phyloP scores from a whole-genome alignment of 345 rosid genomes.

The Linum lewisii region DNA sequence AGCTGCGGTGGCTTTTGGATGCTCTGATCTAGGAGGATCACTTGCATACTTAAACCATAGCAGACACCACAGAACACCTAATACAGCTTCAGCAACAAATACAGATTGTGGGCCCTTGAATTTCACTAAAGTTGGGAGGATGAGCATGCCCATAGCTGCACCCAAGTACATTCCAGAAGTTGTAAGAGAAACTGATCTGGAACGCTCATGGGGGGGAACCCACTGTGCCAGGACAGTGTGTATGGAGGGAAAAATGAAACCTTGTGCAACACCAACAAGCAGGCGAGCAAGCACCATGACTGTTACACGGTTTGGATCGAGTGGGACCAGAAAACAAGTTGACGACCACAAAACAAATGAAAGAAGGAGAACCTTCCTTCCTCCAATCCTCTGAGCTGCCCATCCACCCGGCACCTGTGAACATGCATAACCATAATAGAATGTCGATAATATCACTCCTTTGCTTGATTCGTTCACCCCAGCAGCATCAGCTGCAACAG shows the following conservation, averaged over 20 bases:
- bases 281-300: conserved; percentile 67
- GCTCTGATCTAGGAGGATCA: conserved; percentile 85
- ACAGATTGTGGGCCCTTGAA: conserved; percentile 79
- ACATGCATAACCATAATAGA: conserved; percentile 86
- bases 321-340: conserved; percentile 72
- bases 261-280: conserved; percentile 97
- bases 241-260: conserved; percentile 93
- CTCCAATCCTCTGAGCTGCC: conserved; percentile 93
- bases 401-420: conserved; percentile 98
- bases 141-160: conserved; percentile 92
- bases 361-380: conserved; percentile 75
- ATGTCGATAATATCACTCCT: conserved; percentile 78
- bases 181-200: conserved; percentile 91
- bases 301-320: conserved; percentile 63
- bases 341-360: conserved; percentile 90
- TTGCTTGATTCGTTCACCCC: conserved; percentile 85
- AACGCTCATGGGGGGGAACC: conserved; percentile 98
- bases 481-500: conserved; percentile 83
- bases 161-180: conserved; percentile 97
- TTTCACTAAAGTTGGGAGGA: conserved; percentile 85
- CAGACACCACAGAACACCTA: conserved; percentile 77
- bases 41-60: conserved; percentile 78
- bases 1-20: conserved; percentile 84
- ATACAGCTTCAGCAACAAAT: conserved; percentile 75
- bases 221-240: conserved; percentile 96